Percentiles rank a stretch among this genome's conserved stretches.
Evolutionary conservation across 1,284 basidiomycete species (phyloP).

Genomic region (Exobasidium rhododendri): DNA sequence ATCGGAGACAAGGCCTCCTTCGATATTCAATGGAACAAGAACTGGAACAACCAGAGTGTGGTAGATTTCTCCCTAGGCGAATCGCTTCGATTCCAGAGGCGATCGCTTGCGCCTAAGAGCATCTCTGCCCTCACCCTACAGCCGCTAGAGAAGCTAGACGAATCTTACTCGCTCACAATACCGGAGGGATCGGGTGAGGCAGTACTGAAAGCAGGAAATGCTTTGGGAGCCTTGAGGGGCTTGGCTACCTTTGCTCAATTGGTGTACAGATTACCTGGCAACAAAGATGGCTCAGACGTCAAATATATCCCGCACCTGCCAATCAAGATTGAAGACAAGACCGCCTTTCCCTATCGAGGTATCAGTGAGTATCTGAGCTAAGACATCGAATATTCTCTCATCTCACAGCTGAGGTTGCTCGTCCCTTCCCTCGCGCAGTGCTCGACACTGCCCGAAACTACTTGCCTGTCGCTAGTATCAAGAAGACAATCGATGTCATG

Average conservation of each 20-base stretch:
- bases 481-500: slow-evolving; percentile 77
- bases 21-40: background rate
- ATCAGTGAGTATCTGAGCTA: slow-evolving; percentile 57
- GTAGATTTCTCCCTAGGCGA: slow-evolving; percentile 58
- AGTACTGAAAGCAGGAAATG: slow-evolving; percentile 66
- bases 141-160: slow-evolving; percentile 62
- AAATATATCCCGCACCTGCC: slow-evolving; percentile 59
- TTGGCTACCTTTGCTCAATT: slow-evolving; percentile 78
- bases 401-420: too few species aligned
- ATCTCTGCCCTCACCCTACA: slow-evolving; percentile 55
- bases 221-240: slow-evolving; percentile 74
- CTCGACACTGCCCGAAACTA: slow-evolving; percentile 74
- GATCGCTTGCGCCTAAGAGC: background rate
- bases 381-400: too few species aligned
- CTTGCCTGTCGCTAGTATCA: slow-evolving; percentile 62
- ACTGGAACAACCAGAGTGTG: background rate
- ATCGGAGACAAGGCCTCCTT: background rate
- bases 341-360: slow-evolving; percentile 62
- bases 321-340: slow-evolving; percentile 55
- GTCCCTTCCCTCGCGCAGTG: slow-evolving; percentile 47
- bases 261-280: slow-evolving; percentile 55
- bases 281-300: slow-evolving; percentile 58
- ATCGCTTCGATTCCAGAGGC: background rate
- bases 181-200: slow-evolving; percentile 65
- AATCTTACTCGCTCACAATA: slow-evolving; percentile 67